A percentile compares a stretch with the other conserved stretches of the same genome.
phyloP scores from a whole-genome alignment of 2,329 filamentous ascomycete species.

The Colletotrichum eleusines region DNA sequence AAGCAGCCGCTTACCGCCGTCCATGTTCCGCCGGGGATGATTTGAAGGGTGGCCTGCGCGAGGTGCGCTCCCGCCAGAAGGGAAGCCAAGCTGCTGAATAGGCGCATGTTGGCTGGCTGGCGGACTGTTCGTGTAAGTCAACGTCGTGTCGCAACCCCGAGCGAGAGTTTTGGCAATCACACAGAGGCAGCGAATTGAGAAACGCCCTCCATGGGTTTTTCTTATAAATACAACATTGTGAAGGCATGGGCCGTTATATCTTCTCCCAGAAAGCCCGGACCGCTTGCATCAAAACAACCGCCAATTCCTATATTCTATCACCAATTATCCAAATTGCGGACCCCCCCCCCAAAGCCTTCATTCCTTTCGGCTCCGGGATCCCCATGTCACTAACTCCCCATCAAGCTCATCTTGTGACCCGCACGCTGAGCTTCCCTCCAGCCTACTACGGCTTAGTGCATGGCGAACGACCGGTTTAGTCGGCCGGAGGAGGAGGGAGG shows the following conservation, averaged over 20 bases:
- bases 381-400: slow-evolving; percentile 10
- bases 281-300: neutral
- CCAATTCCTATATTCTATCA: neutral
- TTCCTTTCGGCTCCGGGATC: slow-evolving; percentile 20
- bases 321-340: neutral
- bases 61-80: slow-evolving; percentile 28
- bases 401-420: slow-evolving; percentile 4
- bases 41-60: slow-evolving; percentile 47
- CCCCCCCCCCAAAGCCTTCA: too few relatives aligned
- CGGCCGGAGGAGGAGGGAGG: slow-evolving; percentile 11
- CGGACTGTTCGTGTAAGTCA: neutral
- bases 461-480: slow-evolving; percentile 6
- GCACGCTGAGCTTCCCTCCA: slow-evolving; percentile 3
- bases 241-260: neutral
- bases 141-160: neutral
- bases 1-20: slow-evolving; percentile 52
- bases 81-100: slow-evolving; percentile 18
- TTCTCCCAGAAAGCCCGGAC: too few relatives aligned
- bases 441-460: slow-evolving; percentile 16
- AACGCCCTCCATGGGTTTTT: neutral
- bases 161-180: neutral
- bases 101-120: slow-evolving; percentile 24
- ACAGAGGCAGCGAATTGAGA: neutral
- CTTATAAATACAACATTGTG: neutral
- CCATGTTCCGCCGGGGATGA: slow-evolving; percentile 61